Evolutionary conservation across 441 rosid genomes (phyloP).

Genomic region (Adansonia madagascariensis): DNA sequence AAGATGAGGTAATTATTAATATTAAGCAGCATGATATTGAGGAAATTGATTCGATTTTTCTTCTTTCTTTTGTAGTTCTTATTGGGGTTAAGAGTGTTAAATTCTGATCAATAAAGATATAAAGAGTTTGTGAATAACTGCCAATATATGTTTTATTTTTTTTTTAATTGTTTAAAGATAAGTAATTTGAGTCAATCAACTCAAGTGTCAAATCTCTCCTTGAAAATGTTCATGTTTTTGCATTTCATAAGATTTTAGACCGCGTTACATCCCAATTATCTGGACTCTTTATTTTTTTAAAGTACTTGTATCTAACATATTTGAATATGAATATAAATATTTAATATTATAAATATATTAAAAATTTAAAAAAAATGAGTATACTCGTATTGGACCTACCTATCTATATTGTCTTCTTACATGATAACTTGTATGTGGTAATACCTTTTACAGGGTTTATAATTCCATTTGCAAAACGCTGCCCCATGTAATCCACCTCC

Average conservation of each 20-base stretch:
- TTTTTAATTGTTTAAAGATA: not conserved
- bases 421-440: not conserved
- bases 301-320: not conserved
- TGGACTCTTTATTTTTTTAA: too few relatives aligned
- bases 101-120: not conserved
- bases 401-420: not conserved
- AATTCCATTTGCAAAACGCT: not conserved
- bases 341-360: too few relatives aligned
- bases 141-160: not conserved
- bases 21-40: not conserved
- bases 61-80: not conserved
- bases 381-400: not conserved
- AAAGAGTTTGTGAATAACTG: not conserved
- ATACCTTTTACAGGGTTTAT: not conserved
- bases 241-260: not conserved
- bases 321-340: not conserved
- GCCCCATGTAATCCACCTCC: not conserved
- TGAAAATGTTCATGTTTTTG: not conserved
- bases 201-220: not conserved
- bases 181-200: not conserved
- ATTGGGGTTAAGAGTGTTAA: not conserved
- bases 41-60: not conserved
- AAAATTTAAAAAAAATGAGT: too few relatives aligned
- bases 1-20: not conserved
- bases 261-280: not conserved